Conservation (phyloP, 495 filamentous ascomycete genomes). For the Mytilinidion resinicola region DNA sequence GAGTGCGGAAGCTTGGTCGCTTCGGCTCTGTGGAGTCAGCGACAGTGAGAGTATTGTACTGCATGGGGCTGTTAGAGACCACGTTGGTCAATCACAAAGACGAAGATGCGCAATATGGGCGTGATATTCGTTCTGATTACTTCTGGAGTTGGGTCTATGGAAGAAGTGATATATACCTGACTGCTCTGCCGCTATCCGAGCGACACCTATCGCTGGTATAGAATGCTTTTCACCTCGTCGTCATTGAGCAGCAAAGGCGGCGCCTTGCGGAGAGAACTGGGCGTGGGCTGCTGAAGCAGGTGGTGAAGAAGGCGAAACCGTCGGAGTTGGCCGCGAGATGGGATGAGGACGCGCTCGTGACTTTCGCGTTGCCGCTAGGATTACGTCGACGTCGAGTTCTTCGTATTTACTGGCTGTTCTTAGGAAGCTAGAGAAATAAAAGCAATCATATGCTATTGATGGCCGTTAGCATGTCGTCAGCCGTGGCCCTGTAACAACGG, state of each 20-base stretch:
- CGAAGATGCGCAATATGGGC: neutral
- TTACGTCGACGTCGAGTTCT: no score
- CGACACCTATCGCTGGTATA: constrained; percentile 18
- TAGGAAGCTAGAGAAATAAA: no score
- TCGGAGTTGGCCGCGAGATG: constrained; percentile 24
- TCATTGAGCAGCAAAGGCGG: constrained; percentile 16
- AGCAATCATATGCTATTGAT: no score
- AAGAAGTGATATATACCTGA: constrained; percentile 9
- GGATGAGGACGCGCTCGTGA: neutral
- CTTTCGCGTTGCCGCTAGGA: no score
- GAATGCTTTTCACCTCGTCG: constrained; percentile 17
- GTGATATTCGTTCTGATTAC: neutral
- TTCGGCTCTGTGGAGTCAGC: constrained; percentile 8
- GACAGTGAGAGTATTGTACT: constrained; percentile 16
- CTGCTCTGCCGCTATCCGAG: neutral
- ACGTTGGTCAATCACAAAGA: neutral
- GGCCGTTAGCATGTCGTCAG: no score
- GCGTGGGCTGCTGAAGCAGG: neutral
- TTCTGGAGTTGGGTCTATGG: neutral
- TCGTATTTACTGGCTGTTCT: no score
- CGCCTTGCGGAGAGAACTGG: constrained; percentile 3
- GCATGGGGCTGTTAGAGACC: constrained; percentile 13
- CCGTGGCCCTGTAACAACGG: no score
- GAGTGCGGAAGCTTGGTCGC: constrained; percentile 13
- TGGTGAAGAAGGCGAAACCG: neutral